Evolutionary conservation across 1,139 yeast species (phyloP), one percentile per base, ranked within the genome.

Genomic region (Hemisphaericaspora subhashii): DNA sequence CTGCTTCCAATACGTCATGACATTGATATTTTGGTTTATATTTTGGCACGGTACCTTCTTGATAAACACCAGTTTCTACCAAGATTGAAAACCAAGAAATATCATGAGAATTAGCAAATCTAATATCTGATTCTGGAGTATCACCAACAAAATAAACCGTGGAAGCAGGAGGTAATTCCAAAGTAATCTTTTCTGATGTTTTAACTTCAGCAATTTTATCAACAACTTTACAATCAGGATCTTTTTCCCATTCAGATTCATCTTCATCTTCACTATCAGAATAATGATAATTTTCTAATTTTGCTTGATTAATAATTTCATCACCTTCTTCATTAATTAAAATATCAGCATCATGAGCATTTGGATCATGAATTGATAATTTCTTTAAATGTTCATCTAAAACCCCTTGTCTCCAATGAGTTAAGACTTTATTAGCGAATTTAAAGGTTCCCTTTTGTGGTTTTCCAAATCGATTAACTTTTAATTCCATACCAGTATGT

Each of bases 91-190:
- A 81, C 95, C 95, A 86, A 31, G 87, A 79, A 44, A 76, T 77
- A 57, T 86, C 95, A 60, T 85, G 92, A 16, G 89, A 80, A 64
- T 86, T 86, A 39, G 95, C 95, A 64, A 86, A 86, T 57, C 94
- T 72, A 48, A 86, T 86, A 62, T 86, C 95, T 4, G 90, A 83
- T 61, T 86, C 95, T 12, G 95, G 95, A n/a, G 95, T 86, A 58
- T 86, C 95, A 50, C 95, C 95, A 35, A 86, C 94, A 66, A 86
- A 86, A 60, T 86, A 86, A 14, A 86, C 94, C 0, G 92, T 84
- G 5, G 88, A 82, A 2, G 92, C 89, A 10, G 90, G 89, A 10
- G 94, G 94, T 47, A 85, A 68, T 47, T 82, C 81, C 51, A 80
- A 66, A 23, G 71, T 66, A 45, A 72, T 71, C 42, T 68, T 54